A percentile compares a stretch with the other conserved stretches of the same genome.
phyloP scores from a whole-genome alignment of 176 grass and related monocot genomes.

The Alopecurus myosuroides region DNA sequence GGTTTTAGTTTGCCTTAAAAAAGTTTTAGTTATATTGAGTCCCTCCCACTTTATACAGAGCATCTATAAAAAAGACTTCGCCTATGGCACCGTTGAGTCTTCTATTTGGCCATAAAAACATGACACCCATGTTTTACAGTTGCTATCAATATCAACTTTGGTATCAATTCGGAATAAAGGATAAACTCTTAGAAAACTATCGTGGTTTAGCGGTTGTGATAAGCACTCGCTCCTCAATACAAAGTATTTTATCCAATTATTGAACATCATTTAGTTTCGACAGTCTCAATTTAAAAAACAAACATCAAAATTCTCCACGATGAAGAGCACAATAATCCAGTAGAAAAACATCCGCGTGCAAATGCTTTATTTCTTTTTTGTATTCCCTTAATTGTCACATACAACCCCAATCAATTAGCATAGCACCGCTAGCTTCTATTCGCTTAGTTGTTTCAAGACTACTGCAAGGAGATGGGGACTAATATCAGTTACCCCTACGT shows the following conservation, averaged over 20 bases:
- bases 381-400: not conserved
- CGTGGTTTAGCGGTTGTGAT: not conserved
- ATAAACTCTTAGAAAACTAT: not conserved
- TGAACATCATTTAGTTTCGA: not conserved
- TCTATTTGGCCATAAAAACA: not conserved
- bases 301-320: not conserved
- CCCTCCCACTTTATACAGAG: not conserved
- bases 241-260: not conserved
- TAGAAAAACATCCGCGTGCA: not conserved
- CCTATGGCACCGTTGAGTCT: not conserved
- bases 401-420: not conserved
- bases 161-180: not conserved
- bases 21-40: not conserved
- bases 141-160: not conserved
- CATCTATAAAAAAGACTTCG: not conserved
- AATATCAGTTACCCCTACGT: no score
- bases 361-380: not conserved
- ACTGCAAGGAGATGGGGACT: no score
- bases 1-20: not conserved
- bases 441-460: no score
- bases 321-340: not conserved
- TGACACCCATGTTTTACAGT: not conserved
- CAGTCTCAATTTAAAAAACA: not conserved
- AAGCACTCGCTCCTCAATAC: not conserved
- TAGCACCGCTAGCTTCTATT: not conserved